Base-by-base conservation (phyloP, 768 basidiomycete genomes). In the Lactifluus rugatus region DNA sequence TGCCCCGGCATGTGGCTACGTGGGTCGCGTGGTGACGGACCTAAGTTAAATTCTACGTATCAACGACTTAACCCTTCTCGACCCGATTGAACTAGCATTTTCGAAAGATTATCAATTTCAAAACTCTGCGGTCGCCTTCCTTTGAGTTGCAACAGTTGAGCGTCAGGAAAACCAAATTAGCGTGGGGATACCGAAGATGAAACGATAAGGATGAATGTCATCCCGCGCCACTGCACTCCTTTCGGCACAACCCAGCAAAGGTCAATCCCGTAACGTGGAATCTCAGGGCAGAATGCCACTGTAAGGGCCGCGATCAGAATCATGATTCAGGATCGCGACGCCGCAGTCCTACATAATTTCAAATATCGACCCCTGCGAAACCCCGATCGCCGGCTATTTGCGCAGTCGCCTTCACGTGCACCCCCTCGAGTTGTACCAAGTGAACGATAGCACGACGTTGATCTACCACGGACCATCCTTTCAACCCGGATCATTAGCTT, bases 321-420 rank as follows among this genome's bases (percentile, higher is more conserved):
- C 50, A 52, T 52, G 51, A 42, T 52, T n/a, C 48, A 49, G 48
- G 48, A 37, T 39, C 46, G 23, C 55, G 9, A 56, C 41, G 39
- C 31, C 31, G 48, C 13, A 31, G 34, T 5, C 48, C 36, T 45
- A 19, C 34, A 1, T 31, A 48, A 55, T 55, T 54, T 0, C 44
- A 41, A 52, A 54, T 37, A 48, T 28, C 2, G 9, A n/a, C 7
- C 36, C 16, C 25, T 41, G 50, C 50, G 45, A 54, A 36, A 54
- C 45, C 28, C 28, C 25, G 53, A 54, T 54, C 16, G n/a, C 45
- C 53, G 44, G n/a, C 11, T n/a, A 17, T 17, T 39, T 31, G 10
- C n/a, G 2, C 11, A 16, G 21, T 23, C 21, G 21, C 21, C 42
- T 44, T 44, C 6, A 19, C 8, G 9, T 42, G n/a, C 8, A 10